Base-by-base conservation (phyloP, 1,284 basidiomycete species). In the Trichosporon coremiiforme region DNA sequence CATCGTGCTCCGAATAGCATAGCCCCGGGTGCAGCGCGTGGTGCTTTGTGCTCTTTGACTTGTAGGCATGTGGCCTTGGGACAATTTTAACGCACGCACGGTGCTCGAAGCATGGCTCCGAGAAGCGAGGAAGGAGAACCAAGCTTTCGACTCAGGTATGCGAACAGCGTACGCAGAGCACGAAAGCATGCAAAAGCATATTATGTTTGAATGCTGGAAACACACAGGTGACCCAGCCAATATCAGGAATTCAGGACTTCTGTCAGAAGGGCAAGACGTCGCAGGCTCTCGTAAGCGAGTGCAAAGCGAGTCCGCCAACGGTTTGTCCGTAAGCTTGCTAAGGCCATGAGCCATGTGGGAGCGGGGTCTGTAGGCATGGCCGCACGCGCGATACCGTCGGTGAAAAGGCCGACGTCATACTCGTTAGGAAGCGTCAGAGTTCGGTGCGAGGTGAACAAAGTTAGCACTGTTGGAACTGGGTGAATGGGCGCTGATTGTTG, bases 271-370 rank as follows among this genome's bases (percentile, higher is more conserved):
- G 33, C 33, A 35, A 35, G 33, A 50, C 20, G 50, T 25, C 50
- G 22, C 50, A 53, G 50, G 50, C 22, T 53, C 50, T 25, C 50
- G 50, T 53, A 53, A 53, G 15, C 20, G 20, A 10, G 50, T 53
- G 50, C 4, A 17, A 22, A 25, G 15, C 9, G 20, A 38, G 50
- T 50, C 5, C 47, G 20, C 25, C 25, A 25, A 25, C 25, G 25
- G 25, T 53, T 22, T 22, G 22, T 22, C 50, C n/a, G 50, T 53
- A 53, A 53, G 50, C 50, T 53, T 53, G 50, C 25, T 53, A 53
- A 25, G 22, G 50, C 50, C 50, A 53, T 53, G 50, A 53, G 20
- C 12, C 50, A 35, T 35, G 25, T 25, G 25, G 25, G 25, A 25
- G 25, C 25, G n/a, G 20, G 6, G 47, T n/a, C 5, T 53, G 7